phyloP scores from a whole-genome alignment of 2,329 filamentous ascomycete genomes.

The Podosphaera aphanis region DNA sequence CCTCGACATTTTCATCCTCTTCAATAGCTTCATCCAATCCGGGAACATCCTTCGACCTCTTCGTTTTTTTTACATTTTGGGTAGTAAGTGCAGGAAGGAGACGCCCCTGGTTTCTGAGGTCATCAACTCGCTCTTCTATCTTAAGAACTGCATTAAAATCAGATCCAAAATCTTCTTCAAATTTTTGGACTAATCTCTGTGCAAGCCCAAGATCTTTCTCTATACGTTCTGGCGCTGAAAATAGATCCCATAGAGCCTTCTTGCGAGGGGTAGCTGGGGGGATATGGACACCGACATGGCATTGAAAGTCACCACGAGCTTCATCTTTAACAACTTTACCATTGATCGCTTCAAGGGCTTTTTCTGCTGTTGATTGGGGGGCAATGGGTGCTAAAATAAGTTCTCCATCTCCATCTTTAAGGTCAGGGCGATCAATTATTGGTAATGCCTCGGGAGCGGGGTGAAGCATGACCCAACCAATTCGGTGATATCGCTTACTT shows the following conservation, averaged over 20 bases:
- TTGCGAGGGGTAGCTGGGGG: slow-evolving; percentile 69
- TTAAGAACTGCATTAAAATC: slow-evolving; percentile 55
- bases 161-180: slow-evolving; percentile 62
- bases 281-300: slow-evolving; percentile 88
- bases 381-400: slow-evolving; percentile 22
- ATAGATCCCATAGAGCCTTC: slow-evolving; percentile 91
- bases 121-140: slow-evolving; percentile 70
- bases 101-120: slow-evolving; percentile 50
- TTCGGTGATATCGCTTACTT: slow-evolving; percentile 86
- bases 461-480: slow-evolving; percentile 95
- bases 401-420: slow-evolving; percentile 37
- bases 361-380: slow-evolving; percentile 44
- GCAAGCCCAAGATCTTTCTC: slow-evolving; percentile 74
- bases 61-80: slow-evolving; percentile 39
- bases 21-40: slow-evolving; percentile 38
- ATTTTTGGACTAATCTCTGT: slow-evolving; percentile 57
- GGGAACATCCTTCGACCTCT: slow-evolving; percentile 32
- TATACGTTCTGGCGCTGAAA: slow-evolving; percentile 80
- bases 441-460: slow-evolving; percentile 44
- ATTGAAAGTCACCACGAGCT: slow-evolving; percentile 82
- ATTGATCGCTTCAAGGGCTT: slow-evolving; percentile 81
- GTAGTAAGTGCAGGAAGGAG: slow-evolving; percentile 42
- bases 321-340: slow-evolving; percentile 94
- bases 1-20: slow-evolving; percentile 23
- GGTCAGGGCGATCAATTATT: slow-evolving; percentile 47